Evolutionary conservation across 805 yeast species (phyloP), one percentile per base, ranked within the genome.

Genomic region (Starmera amethionina): DNA sequence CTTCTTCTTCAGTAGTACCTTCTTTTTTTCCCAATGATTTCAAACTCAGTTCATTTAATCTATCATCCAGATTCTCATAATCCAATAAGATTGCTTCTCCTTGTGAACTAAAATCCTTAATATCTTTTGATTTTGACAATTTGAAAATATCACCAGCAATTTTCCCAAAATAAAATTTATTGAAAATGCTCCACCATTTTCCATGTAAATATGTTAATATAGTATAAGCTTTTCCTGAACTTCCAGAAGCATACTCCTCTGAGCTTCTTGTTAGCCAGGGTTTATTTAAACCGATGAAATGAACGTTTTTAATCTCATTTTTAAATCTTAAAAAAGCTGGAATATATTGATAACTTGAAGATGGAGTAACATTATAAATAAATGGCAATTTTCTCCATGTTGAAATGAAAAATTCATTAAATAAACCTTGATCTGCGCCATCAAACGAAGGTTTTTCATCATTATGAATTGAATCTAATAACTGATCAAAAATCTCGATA

Each of bases 401-500:
- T 3, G 55, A 50, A 12, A 43, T 49, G 55, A 82, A 84, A 53
- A 69, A 79, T 51, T 81, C 80, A 57, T 87, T 86, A 47, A 86
- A 65, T 34, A 86, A 63, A 3, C 96, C 96, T 59, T 86, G 96
- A 59, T 86, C 96, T 2, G 94, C 93, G 32, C 95, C 95, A 56
- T 86, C 96, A 52, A 86, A 85, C 0, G 75, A 63, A 3, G 63
- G 64, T 44, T n/a, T 39, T 29, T 38, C 46, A 13, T 54, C 48
- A 8, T 47, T 43, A 43, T 34, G 49, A 31, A 62, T 51, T 25
- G 47, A 48, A 2, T 46, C 40, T 16, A 59, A 36, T 34, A 86
- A 62, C 14, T 62, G 59, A 6, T 58, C 43, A 48, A 63, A 79
- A 15, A 64, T 72, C 0, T 46, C 46, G 2, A 50, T 30, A 46